These are phyloP conservation scores for Cokeromyces recurvatus DNA, from an alignment of 371 early-diverging fungal genomes.

Conservation along the genomic window DNA sequence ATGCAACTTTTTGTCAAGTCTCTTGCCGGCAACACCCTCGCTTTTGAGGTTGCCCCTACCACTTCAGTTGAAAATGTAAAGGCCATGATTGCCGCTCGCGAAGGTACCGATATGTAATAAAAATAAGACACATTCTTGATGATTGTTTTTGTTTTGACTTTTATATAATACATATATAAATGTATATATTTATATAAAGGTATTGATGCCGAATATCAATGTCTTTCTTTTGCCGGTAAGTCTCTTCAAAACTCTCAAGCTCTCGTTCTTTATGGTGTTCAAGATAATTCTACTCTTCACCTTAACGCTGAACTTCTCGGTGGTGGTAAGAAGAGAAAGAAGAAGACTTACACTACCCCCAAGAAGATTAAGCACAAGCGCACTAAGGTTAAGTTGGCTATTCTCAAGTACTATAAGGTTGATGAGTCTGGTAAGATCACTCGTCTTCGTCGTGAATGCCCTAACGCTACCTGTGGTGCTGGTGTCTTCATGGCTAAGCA, in stretches of 20 bases:
- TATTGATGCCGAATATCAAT: slow-evolving; percentile 91
- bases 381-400: slow-evolving; percentile 96
- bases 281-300: slow-evolving; percentile 90
- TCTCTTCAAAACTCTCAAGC: slow-evolving; percentile 77
- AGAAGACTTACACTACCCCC: slow-evolving; percentile 99
- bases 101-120: no score
- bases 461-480: slow-evolving; percentile 92
- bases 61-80: slow-evolving; percentile 83
- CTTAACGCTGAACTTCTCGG: slow-evolving; percentile 69
- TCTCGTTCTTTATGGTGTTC: slow-evolving; percentile 77
- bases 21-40: slow-evolving; percentile 80
- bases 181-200: no score
- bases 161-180: no score
- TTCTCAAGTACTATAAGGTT: slow-evolving; percentile 98
- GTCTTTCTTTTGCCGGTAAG: slow-evolving; percentile 92
- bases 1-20: slow-evolving; percentile 91
- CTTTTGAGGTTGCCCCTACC: slow-evolving; percentile 70
- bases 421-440: slow-evolving; percentile 96
- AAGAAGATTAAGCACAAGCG: slow-evolving; percentile 99
- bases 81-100: slow-evolving; percentile 87
- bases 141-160: no score
- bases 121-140: no score
- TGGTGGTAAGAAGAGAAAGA: slow-evolving; percentile 98
- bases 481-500: slow-evolving; percentile 98
- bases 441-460: slow-evolving; percentile 97